Evolutionary conservation across 2,329 filamentous ascomycete species (phyloP), one percentile per base, ranked within the genome.

Genomic region (Venturia pyrina): DNA sequence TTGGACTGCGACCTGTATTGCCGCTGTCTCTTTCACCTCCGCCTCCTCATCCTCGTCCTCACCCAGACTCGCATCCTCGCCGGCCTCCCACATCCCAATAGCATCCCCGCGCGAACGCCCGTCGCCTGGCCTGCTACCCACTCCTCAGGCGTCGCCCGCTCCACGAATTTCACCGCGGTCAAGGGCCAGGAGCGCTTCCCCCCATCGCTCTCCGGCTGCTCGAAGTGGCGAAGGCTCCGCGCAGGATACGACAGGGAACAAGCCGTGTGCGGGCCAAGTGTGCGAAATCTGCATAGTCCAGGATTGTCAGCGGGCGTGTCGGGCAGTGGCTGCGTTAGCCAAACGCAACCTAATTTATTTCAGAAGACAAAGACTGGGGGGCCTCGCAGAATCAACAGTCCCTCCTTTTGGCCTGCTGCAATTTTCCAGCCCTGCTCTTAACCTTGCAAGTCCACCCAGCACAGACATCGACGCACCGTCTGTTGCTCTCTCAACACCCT

Each of bases 311-410:
- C 60, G 40, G 60, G 60, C 43, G 37, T 46, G 60, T 62, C 53
- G 60, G 40, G 60, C 43, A 40, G 48, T 65, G 63, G 63, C 63
- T 48, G 44, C 50, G 63, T 65, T 65, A 65, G 63, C 63, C 59
- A 41, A 60, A 65, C 63, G 63, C 50, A 60, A n/a, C 48, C 63
- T 65, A 60, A 59, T 65, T 59, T 65, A 65, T 65, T 65, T 65
- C 63, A 48, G 46, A 44, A 40, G 34, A 50, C 62, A 60, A 53
- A 53, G 63, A 65, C 63, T n/a, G 63, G 63, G 63, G 63, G n/a
- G 46, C 46, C 46, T 64, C 62, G 53, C 53, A 37, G 32, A 34
- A 64, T 32, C 28, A 17, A 11, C 13, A 37, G 44, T 48, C 62
- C 32, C 62, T 64, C 62, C 43, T 40, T 40, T 64, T 40, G 34